Conservation (phyloP, 139 green algal genomes). For the Coelastrella sp. region DNA sequence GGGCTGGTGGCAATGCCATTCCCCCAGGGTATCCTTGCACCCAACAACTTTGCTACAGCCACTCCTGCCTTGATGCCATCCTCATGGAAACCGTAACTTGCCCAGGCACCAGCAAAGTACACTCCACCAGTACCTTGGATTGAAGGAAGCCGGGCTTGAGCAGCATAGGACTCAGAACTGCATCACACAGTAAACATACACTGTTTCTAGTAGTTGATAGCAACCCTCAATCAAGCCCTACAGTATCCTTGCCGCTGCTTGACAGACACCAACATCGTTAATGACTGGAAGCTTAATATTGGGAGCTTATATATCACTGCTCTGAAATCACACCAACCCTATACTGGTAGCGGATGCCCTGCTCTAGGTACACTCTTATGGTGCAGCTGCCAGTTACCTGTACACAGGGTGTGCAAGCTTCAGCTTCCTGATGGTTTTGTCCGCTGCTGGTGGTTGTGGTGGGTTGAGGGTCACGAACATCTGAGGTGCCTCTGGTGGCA, state of each 20-base stretch:
- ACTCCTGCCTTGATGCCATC: slow-evolving; percentile 90
- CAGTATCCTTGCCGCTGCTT: no score
- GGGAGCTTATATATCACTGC: no score
- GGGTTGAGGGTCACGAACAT: slow-evolving; percentile 97
- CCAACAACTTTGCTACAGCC: slow-evolving; percentile 62
- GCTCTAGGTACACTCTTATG: no score
- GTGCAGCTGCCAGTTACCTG: no score
- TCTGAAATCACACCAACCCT: no score
- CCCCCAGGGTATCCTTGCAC: slow-evolving; percentile 69
- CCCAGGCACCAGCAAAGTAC: slow-evolving; percentile 84
- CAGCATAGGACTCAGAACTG: slow-evolving; percentile 64
- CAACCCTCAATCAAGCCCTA: no score
- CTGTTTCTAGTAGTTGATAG: no score
- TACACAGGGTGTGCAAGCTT: slow-evolving; percentile 87
- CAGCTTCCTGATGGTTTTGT: slow-evolving; percentile 66
- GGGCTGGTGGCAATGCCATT: slow-evolving; percentile 62
- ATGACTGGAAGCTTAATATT: no score
- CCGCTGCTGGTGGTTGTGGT: slow-evolving; percentile 61
- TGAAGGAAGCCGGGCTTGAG: slow-evolving; percentile 65
- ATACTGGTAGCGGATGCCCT: no score
- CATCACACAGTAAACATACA: not conserved
- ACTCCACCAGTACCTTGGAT: slow-evolving; percentile 68
- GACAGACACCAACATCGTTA: no score
- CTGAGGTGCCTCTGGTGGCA: slow-evolving; percentile 74
- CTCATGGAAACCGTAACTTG: slow-evolving; percentile 97